Evolutionary conservation across 331 rosid species (phyloP).

Genomic region (Pyracantha coccinea): DNA sequence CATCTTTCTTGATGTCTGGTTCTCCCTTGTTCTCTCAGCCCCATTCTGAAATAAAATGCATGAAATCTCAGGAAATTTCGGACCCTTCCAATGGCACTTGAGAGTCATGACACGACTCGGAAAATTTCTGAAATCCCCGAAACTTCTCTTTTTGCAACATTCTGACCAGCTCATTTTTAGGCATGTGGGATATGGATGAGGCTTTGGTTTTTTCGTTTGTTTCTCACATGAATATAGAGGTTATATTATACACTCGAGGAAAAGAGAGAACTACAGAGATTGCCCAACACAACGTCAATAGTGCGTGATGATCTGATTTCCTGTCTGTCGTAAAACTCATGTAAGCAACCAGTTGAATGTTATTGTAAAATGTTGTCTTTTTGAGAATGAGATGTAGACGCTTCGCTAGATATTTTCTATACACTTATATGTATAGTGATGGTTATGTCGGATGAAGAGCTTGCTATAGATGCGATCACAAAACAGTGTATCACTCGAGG

Average conservation of each 20-base stretch:
- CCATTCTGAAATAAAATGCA: neutral
- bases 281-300: slow-evolving; percentile 20
- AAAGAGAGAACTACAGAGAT: slow-evolving; percentile 24
- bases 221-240: slow-evolving; percentile 32
- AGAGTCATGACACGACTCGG: neutral
- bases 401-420: neutral
- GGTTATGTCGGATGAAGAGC: neutral
- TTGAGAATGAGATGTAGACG: neutral
- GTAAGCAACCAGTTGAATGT: neutral
- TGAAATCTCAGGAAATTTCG: slow-evolving; percentile 38
- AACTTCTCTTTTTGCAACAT: slow-evolving; percentile 4
- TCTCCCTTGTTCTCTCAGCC: neutral
- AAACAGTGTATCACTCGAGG: too few species aligned
- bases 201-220: slow-evolving; percentile 21
- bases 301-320: neutral
- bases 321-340: neutral
- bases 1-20: neutral
- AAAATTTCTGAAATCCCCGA: neutral
- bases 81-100: slow-evolving; percentile 31
- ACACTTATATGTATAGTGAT: neutral
- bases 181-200: slow-evolving; percentile 29
- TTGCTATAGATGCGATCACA: neutral
- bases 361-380: neutral
- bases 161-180: slow-evolving; percentile 29
- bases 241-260: slow-evolving; percentile 25